Evolutionary conservation across 441 rosid species (phyloP).

Genomic region (Gossypium trilobum): DNA sequence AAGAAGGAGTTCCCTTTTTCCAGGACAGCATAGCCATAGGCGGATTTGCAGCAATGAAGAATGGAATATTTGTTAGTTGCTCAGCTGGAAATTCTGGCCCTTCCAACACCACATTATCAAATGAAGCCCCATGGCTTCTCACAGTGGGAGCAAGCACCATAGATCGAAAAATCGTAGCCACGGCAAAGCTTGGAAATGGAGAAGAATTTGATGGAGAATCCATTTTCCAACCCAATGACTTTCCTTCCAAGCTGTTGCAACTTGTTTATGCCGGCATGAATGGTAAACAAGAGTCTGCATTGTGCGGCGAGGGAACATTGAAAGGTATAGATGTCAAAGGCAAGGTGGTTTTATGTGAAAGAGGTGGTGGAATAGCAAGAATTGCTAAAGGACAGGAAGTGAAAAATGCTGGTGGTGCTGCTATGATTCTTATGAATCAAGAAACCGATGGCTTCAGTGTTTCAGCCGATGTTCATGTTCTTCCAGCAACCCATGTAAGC

Average conservation of each 20-base stretch:
- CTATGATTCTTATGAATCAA: conserved; percentile 39
- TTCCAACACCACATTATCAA: conserved; percentile 14
- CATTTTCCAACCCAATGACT: conserved; percentile 27
- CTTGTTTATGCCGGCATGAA: conserved; percentile 35
- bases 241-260: conserved; percentile 23
- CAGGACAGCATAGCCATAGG: conserved; percentile 21
- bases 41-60: conserved; percentile 25
- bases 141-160: conserved; percentile 35
- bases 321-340: conserved; percentile 26
- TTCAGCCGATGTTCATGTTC: conserved; percentile 31
- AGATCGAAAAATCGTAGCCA: conserved; percentile 17
- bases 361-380: conserved; percentile 28
- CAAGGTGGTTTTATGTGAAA: conserved; percentile 37
- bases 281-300: conserved; percentile 15
- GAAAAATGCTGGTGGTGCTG: conserved; percentile 33
- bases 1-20: conserved; percentile 10
- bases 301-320: conserved; percentile 27
- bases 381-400: conserved; percentile 30
- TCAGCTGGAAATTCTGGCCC: conserved; percentile 32
- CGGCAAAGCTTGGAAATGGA: conserved; percentile 35
- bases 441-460: conserved; percentile 19
- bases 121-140: conserved; percentile 50
- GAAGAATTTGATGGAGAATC: conserved; percentile 34
- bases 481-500: conserved; percentile 43
- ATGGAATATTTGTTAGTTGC: conserved; percentile 32